Evolutionary conservation across 2,329 filamentous ascomycete species (phyloP).

Genomic region (Diplodia seriata): DNA sequence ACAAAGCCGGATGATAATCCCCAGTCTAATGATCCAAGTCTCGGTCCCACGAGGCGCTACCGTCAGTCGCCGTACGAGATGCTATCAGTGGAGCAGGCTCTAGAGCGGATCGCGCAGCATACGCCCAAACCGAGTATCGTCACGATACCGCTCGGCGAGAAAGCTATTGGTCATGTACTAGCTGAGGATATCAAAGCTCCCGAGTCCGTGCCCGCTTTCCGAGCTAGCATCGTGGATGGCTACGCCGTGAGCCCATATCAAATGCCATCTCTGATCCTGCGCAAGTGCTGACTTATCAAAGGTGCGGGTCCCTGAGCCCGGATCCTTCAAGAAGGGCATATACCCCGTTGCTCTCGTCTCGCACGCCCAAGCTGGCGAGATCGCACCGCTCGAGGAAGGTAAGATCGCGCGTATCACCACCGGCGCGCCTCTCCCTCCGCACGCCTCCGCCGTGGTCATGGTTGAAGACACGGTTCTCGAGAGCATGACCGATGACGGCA

Average conservation of each 20-base stretch:
- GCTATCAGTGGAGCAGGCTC: slow-evolving; percentile 82
- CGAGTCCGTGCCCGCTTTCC: slow-evolving; percentile 89
- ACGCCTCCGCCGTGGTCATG: slow-evolving; percentile 92
- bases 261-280: neutral
- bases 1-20: slow-evolving; percentile 67
- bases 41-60: slow-evolving; percentile 71
- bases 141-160: slow-evolving; percentile 66
- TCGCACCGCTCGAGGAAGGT: slow-evolving; percentile 70
- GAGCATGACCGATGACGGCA: slow-evolving; percentile 76
- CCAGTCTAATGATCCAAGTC: slow-evolving; percentile 65
- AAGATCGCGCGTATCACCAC: slow-evolving; percentile 92
- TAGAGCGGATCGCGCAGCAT: slow-evolving; percentile 73
- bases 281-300: neutral
- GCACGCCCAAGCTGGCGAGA: slow-evolving; percentile 78
- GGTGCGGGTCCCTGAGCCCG: slow-evolving; percentile 44
- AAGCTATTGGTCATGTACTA: slow-evolving; percentile 77
- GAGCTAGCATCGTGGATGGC: slow-evolving; percentile 95
- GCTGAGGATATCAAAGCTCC: slow-evolving; percentile 80
- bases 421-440: slow-evolving; percentile 85
- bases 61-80: slow-evolving; percentile 91
- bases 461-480: slow-evolving; percentile 89
- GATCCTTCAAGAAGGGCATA: slow-evolving; percentile 69
- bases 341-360: slow-evolving; percentile 89
- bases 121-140: slow-evolving; percentile 69
- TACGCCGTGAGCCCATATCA: slow-evolving; percentile 65